Base-by-base conservation (phyloP, 208 protist genomes). In the Leishmania arabica region DNA sequence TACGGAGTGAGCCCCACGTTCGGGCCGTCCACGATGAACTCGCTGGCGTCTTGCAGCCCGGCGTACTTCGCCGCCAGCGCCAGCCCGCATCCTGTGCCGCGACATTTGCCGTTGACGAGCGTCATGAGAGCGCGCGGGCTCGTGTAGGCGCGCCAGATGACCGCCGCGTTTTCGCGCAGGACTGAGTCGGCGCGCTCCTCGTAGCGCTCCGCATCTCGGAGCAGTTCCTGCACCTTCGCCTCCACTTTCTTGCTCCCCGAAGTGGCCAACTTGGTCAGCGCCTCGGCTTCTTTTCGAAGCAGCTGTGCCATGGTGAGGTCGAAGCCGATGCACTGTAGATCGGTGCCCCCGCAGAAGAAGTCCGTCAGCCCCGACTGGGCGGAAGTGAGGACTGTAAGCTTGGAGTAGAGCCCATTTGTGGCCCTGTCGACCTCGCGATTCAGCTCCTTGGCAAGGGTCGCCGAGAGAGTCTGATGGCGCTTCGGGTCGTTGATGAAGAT, bases 311-410 rank as follows among this genome's bases (percentile, higher is more conserved):
- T 94, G 47, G 76, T 42, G 34, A 96, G 34, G 75, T 96, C 91
- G 64, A 95, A 92, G 27, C 91, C 95, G 58, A 97, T 58, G 60
- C 77, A 82, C 79, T 91, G 88, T 66, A 92, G 78, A 65, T 96
- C 92, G 3, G 94, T 56, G 27, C 96, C 96, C n/a, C 91, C 88
- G 78, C 93, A 97, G 85, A 96, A 98, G 79, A 89, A 93, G 75
- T 97, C 91, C 13, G 96, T 97, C 64, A 85, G 78, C 19, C 96
- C 96, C 15, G 91, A 97, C 88, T 98, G 96, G n/a, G 94, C 94
- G 9, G 95, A 91, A 75, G 93, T 88, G 56, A 98, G 82, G 80
- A 98, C 92, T 17, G 93, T 97, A 9, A 97, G 86, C 81, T 97
- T 97, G 7, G 89, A 92, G 80, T 97, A 92, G 31, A 97, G 87